These are phyloP conservation scores for Fonsecaea nubica DNA, from an alignment of 2,329 filamentous ascomycete species.

Conservation along the genomic window DNA sequence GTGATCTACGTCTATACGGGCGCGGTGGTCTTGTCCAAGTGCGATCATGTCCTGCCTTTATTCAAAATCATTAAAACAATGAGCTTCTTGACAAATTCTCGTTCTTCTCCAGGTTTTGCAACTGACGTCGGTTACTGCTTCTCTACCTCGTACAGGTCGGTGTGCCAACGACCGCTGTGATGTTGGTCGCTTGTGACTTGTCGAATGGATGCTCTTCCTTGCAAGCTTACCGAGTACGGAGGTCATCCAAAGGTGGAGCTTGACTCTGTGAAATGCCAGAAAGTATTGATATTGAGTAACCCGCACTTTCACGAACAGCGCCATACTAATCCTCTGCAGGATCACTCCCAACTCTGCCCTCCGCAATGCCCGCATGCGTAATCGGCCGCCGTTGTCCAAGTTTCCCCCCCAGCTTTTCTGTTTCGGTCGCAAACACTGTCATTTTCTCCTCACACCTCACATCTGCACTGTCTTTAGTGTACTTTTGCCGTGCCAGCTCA, in stretches of 20 bases:
- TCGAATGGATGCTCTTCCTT: not conserved
- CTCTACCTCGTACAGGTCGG: not conserved
- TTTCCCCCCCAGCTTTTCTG: not conserved
- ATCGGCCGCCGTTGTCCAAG: not conserved
- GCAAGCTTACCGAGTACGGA: not conserved
- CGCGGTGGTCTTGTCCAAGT: not conserved
- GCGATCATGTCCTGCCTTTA: not conserved
- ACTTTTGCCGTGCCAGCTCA: not conserved
- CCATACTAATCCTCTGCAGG: not conserved
- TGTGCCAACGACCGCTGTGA: not conserved
- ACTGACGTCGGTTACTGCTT: not conserved
- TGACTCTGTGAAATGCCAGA: not conserved
- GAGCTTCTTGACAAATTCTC: too few species aligned
- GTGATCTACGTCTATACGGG: not conserved
- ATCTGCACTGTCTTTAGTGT: not conserved
- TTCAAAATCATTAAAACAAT: too few species aligned
- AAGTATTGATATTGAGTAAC: not conserved
- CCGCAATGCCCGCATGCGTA: not conserved
- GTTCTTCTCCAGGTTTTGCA: not conserved
- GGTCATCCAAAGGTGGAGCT: conserved; percentile 4
- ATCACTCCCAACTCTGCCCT: not conserved
- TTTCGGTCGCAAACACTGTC: not conserved
- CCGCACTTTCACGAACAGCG: not conserved
- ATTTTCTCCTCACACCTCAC: not conserved
- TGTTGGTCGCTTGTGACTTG: not conserved